Conservation (phyloP, 106 monocot species). For the Agapanthus africanus region DNA sequence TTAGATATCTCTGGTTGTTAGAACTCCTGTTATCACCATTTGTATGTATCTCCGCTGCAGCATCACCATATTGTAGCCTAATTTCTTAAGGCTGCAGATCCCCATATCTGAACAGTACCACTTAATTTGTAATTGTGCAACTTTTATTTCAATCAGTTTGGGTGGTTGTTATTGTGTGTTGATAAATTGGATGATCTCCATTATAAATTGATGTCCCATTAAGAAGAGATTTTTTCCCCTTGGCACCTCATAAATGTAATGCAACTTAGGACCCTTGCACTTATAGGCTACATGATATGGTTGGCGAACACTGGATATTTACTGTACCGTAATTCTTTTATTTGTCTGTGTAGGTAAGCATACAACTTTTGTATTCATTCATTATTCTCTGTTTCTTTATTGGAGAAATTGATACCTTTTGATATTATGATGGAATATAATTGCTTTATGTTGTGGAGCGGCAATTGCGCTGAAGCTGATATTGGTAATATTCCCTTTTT, state of each 20-base stretch:
- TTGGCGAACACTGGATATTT: not conserved
- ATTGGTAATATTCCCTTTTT: slow-evolving; percentile 8
- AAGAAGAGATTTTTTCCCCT: not conserved
- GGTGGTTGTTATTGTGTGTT: not conserved
- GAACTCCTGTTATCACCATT: too few species aligned
- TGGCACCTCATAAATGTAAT: not conserved
- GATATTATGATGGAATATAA: not conserved
- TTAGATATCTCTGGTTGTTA: too few species aligned
- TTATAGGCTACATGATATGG: not conserved
- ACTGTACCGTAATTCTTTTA: not conserved
- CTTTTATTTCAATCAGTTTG: not conserved
- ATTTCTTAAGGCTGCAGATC: not conserved
- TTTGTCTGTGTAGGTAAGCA: not conserved
- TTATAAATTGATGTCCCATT: not conserved
- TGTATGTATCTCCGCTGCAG: too few species aligned
- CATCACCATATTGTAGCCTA: not conserved
- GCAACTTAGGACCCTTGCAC: not conserved
- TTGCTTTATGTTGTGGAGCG: not conserved
- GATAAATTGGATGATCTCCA: not conserved
- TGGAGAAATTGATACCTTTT: not conserved
- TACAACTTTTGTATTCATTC: not conserved
- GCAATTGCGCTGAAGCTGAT: not conserved
- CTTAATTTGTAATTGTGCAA: not conserved
- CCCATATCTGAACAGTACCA: not conserved
- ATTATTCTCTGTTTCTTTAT: not conserved